These are phyloP conservation scores for Spizellomyces sp. DNA, from an alignment of 192 early-diverging fungal species.

Conservation along the genomic window DNA sequence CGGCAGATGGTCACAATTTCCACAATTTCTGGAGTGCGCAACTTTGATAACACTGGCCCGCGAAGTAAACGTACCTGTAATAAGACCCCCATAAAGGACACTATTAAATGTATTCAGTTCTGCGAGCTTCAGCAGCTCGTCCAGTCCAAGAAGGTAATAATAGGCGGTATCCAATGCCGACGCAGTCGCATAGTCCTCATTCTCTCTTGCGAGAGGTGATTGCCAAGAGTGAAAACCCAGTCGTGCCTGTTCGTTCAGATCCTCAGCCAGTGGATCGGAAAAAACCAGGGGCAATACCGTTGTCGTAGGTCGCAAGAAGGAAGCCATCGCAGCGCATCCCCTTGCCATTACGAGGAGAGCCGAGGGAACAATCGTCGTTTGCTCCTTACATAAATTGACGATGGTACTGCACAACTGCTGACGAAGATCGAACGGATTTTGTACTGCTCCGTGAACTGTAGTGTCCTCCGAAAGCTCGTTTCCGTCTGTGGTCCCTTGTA, in stretches of 20 bases:
- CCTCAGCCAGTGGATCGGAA: background rate
- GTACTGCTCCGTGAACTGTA: background rate
- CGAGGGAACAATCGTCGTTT: conserved; percentile 11
- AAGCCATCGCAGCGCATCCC: conserved; percentile 2
- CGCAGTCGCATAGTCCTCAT: conserved; percentile 14
- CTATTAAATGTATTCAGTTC: background rate
- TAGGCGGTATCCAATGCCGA: conserved; percentile 12
- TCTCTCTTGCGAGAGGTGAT: background rate
- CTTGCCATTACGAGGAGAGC: conserved; percentile 11
- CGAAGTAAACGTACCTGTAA: background rate
- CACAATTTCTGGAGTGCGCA: background rate
- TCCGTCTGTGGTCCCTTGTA: background rate
- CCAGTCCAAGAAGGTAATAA: conserved; percentile 11
- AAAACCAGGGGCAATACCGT: conserved; percentile 2
- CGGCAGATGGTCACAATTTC: background rate
- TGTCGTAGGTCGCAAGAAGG: background rate
- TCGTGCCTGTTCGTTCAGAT: background rate
- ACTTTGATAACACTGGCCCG: background rate
- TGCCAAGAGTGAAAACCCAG: background rate
- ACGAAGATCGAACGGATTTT: background rate
- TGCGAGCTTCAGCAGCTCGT: background rate
- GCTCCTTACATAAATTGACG: background rate
- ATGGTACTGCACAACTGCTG: conserved; percentile 2
- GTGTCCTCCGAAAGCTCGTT: background rate
- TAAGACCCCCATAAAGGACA: background rate